phyloP scores from a whole-genome alignment of 129 eudicot genomes.

The Arctium minus region DNA sequence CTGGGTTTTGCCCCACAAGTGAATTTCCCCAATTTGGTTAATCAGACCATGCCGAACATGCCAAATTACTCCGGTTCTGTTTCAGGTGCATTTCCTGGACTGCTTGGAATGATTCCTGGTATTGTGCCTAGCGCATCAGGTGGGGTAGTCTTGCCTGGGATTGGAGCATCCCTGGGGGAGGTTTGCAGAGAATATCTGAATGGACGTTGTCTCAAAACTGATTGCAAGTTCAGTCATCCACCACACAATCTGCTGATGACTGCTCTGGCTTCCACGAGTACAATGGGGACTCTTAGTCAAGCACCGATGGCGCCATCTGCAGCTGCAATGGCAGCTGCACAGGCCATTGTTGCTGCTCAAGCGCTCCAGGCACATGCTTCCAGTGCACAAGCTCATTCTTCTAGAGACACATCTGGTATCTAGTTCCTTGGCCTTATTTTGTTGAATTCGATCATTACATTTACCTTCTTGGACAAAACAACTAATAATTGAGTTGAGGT shows the following conservation, averaged over 20 bases:
- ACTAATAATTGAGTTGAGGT: neutral
- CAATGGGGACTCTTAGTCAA: slow-evolving; percentile 89
- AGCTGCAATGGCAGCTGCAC: slow-evolving; percentile 99
- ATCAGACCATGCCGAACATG: slow-evolving; percentile 99
- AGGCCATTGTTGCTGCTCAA: slow-evolving; percentile 99
- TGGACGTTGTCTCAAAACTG: slow-evolving; percentile 77
- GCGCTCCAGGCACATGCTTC: slow-evolving; percentile 98
- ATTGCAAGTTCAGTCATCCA: slow-evolving; percentile 90
- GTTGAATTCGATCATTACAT: neutral
- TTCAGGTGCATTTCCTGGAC: slow-evolving; percentile 93
- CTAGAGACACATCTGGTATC: slow-evolving; percentile 58
- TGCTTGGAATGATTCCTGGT: slow-evolving; percentile 95
- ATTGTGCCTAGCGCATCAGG: slow-evolving; percentile 84
- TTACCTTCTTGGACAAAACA: neutral
- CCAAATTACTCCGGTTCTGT: slow-evolving; percentile 99
- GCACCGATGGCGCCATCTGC: slow-evolving; percentile 99
- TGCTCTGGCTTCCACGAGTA: slow-evolving; percentile 84
- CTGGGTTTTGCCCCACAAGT: slow-evolving; percentile 65
- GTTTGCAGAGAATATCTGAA: slow-evolving; percentile 81
- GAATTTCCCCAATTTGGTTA: slow-evolving; percentile 65
- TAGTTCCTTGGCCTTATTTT: neutral
- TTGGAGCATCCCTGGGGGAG: slow-evolving; percentile 95
- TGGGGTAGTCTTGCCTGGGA: slow-evolving; percentile 92
- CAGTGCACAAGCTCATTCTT: slow-evolving; percentile 60
- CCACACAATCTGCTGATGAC: slow-evolving; percentile 86